Base-by-base conservation (phyloP, 768 basidiomycete genomes). In the Kockovaella imperatae region DNA sequence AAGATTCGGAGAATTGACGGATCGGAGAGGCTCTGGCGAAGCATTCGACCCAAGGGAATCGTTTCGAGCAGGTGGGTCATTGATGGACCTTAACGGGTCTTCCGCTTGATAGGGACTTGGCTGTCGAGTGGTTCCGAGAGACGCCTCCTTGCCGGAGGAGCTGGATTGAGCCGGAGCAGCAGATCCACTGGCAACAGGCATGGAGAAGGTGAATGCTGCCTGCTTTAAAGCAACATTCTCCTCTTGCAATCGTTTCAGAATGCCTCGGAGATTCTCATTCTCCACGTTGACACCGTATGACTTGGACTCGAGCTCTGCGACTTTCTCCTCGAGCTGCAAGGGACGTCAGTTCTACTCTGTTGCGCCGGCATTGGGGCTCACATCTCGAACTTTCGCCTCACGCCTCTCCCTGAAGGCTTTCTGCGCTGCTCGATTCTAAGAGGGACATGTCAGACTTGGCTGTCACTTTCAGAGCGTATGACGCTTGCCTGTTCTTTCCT, bases 401-500 rank as follows among this genome's bases (percentile, higher is more conserved):
- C 96, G 91, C 53, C 93, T 79, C 72, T 97, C 95, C 47, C 93
- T 77, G 76, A 99, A 99, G 1, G 93, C 93, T 45, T 93, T 82
- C 72, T 99, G 95, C 5, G 93, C 93, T 3, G 90, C 89, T 47
- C 93, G 78, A 61, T 99, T 99, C 73, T n/a, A n/a, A n/a, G n/a
- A n/a, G n/a, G n/a, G n/a, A n/a, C n/a, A n/a, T n/a, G n/a, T n/a
- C n/a, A n/a, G n/a, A n/a, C n/a, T n/a, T n/a, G n/a, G n/a, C n/a
- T n/a, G n/a, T n/a, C n/a, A n/a, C n/a, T n/a, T n/a, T n/a, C n/a
- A n/a, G n/a, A n/a, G n/a, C n/a, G n/a, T n/a, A n/a, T n/a, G n/a
- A n/a, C n/a, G n/a, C n/a, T n/a, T n/a, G n/a, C n/a, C n/a, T 97
- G 93, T 60, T 96, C 87, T 74, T 97, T 97, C 54, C 93, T 82